phyloP scores from a whole-genome alignment of 2,329 filamentous ascomycete genomes.

The Thyridium curvatum region DNA sequence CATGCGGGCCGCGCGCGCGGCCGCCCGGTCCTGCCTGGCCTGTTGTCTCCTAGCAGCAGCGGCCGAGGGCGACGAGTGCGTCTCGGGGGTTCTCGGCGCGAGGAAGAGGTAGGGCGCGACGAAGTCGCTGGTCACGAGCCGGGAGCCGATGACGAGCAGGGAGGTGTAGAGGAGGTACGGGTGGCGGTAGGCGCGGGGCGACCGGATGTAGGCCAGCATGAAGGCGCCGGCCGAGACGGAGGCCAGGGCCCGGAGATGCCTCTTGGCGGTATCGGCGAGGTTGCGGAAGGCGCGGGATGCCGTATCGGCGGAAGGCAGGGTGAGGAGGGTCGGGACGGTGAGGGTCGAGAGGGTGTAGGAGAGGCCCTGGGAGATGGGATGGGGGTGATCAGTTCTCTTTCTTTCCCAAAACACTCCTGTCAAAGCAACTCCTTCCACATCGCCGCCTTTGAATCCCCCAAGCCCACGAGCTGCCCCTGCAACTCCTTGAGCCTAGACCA shows the following conservation, averaged over 20 bases:
- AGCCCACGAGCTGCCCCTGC: too few species aligned
- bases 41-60: constrained; percentile 6
- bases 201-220: constrained; percentile 70
- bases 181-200: constrained; percentile 68
- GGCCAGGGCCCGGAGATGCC: constrained; percentile 61
- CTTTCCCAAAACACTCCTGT: too few species aligned
- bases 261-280: constrained; percentile 56
- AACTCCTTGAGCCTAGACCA: too few species aligned
- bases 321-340: constrained; percentile 73
- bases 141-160: constrained; percentile 58
- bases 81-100: constrained; percentile 7
- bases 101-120: constrained; percentile 38
- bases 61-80: constrained; percentile 12
- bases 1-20: constrained; percentile 36
- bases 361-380: constrained; percentile 56
- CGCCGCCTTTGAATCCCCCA: too few species aligned
- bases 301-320: constrained; percentile 67
- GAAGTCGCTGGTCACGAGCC: constrained; percentile 42
- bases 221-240: constrained; percentile 66
- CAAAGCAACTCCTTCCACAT: too few species aligned
- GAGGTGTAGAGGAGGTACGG: constrained; percentile 88
- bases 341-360: constrained; percentile 78
- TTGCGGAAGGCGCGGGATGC: constrained; percentile 66
- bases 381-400: too few species aligned
- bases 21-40: constrained; percentile 12